Evolutionary conservation across 2,329 filamentous ascomycete genomes (phyloP), one percentile per base, ranked within the genome.

Genomic region (Aspergillaceae sp.): DNA sequence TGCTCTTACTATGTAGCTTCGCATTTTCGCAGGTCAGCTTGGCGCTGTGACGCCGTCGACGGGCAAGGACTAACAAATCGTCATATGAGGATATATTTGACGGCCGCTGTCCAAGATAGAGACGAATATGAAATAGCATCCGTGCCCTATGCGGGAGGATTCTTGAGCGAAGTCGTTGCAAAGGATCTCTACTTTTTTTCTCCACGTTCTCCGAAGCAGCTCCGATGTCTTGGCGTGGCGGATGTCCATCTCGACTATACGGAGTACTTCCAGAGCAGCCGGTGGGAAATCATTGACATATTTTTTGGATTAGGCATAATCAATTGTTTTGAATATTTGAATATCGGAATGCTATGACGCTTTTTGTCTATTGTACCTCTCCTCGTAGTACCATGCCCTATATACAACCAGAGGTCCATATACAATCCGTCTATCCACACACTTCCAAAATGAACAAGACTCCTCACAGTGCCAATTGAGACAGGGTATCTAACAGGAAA

Each of bases 361-460:
- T 32, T 32, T 9, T 3, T 6, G 5, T 32, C 30, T 6, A 9
- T 32, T 32, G 30, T 6, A 9, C 30, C 8, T 32, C 8, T 32
- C 30, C 30, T 32, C 30, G 6, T 32, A 32, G 30, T 9, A 6
- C 8, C 30, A 32, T 32, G 30, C 30, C 30, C 5, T 32, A 32
- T 32, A 9, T 32, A 32, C 30, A 32, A 32, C 1, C 19, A 19
- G 2, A 1, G 30, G 2, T 32, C 30, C 8, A 32, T 28, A 38
- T 38, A 38, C 50, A 51, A 33, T 51, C 34, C 47, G 45, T 45
- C 36, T 6, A 34, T 28, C 37, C 34, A 9, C 45, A 47, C 33
- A 46, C 10, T 41, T 46, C 37, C 19, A 19, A 19, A 38, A 36
- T 11, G 19, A 38, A 38, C 19, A 38, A 42, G 27, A 7, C 36